These are phyloP conservation scores for Podaxis pistillaris DNA, from an alignment of 768 basidiomycete species.

Conservation along the genomic window DNA sequence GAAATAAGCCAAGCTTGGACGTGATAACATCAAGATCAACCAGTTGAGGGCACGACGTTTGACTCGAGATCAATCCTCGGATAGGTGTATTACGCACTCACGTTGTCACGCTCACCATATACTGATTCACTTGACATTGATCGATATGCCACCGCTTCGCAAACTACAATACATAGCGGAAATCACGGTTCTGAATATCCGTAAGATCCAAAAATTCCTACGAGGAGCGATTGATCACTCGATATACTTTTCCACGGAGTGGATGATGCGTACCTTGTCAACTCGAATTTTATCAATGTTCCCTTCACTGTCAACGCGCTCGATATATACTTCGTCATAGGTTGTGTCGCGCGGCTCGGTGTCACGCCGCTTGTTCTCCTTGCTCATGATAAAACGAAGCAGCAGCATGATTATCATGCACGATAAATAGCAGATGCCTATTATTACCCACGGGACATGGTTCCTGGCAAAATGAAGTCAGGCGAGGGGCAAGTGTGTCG, in stretches of 20 bases:
- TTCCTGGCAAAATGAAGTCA: conserved; percentile 41
- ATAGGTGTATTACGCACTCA: not conserved
- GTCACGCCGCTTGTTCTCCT: conserved; percentile 68
- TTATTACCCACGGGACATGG: conserved; percentile 75
- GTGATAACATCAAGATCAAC: no score
- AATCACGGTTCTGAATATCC: conserved; percentile 69
- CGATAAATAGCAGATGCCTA: conserved; percentile 57
- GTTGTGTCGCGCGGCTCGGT: conserved; percentile 48
- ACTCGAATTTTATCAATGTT: conserved; percentile 53
- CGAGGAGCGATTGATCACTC: conserved; percentile 5
- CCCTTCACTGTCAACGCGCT: conserved; percentile 50
- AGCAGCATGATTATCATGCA: conserved; percentile 47
- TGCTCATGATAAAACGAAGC: conserved; percentile 52
- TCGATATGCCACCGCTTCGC: not conserved
- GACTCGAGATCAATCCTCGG: no score
- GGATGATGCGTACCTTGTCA: conserved; percentile 53
- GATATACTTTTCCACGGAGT: not conserved
- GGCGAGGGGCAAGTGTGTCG: not conserved
- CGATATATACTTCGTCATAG: conserved; percentile 64
- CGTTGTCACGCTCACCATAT: not conserved
- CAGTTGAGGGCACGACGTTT: no score
- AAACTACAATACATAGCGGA: conserved; percentile 62
- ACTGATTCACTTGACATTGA: not conserved
- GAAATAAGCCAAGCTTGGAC: no score
- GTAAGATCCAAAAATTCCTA: conserved; percentile 76